Base-by-base conservation (phyloP, 2,329 filamentous ascomycete genomes). In the Hymenoscyphus scutula region DNA sequence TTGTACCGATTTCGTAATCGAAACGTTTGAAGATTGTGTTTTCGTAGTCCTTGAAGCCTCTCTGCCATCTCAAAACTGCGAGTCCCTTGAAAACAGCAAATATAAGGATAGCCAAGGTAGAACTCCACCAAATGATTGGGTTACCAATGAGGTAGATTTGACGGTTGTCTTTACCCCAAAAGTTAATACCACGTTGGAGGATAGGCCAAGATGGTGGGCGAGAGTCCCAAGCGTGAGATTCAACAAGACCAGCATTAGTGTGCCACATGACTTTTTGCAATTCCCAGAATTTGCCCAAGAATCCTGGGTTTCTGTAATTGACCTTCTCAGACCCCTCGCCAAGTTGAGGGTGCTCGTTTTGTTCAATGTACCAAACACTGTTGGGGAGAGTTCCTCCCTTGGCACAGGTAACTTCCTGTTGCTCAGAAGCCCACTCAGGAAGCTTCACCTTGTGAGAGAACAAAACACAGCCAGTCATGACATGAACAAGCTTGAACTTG, bases 361-460 rank as follows among this genome's bases (percentile, higher is more conserved):
- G 86, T 78, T 99, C 95, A 66, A 99, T 82, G 73, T 97, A 98
- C 95, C 95, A 99, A 69, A 99, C 79, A 72, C 92, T 97, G 84
- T 99, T 99, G 61, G 95, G 95, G 41, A 97, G 80, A 65, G 92
- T 97, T 70, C 92, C 95, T 56, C 91, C 89, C 70, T 88, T 89
- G 7, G 95, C 95, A 74, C 95, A 99, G 23, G 94, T 98, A n/a
- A 99, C 95, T 77, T 99, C 95, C 76, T 99, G 95, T 77, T 99
- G 95, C 76, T 98, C 95, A 59, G 89, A 99, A 55, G 91, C 95
- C 95, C 95, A 99, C 2, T 96, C 92, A 2, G 95, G 95, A 63
- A 99, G 88, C 81, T 99, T 99, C 75, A 98, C 93, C 80, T 97
- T 98, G 83, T 99, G 95, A 0, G 94, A 98, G 82, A 99, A 99